Base-by-base conservation (phyloP, 495 filamentous ascomycete genomes). In the Penicillium argentinense region DNA sequence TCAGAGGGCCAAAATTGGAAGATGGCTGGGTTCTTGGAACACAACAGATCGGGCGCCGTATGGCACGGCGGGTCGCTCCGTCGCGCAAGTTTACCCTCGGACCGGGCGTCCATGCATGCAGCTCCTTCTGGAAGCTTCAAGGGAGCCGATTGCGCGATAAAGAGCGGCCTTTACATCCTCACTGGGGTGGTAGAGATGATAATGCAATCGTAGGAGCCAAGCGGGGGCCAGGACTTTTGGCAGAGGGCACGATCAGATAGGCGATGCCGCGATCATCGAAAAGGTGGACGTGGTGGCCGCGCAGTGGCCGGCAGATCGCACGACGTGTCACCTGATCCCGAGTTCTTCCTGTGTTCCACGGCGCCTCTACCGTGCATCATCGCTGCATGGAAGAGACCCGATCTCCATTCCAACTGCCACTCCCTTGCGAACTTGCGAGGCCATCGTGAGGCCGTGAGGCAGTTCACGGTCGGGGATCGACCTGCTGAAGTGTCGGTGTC, bases 401-500 rank as follows among this genome's bases (percentile, higher is more conserved):
- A 53, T 56, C 53, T 27, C 22, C 51, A 55, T 56, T 39, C 16
- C 29, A 51, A 59, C 56, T 47, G 39, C 25, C 27, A 9, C 50
- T 34, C 56, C 49, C 55, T 62, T 59, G 21, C 59, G 18, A 46
- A 12, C 24, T 38, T 34, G 33, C n/a, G 33, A 22, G 17, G 16
- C 33, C 7, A 29, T 37, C 28, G 14, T 34, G 32, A 36, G 17
- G 26, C 38, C 25, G 13, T 52, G 42, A 41, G 32, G 37, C 36
- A 46, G 22, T 39, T 39, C 3, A 25, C 12, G 30, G 5, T 38
- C 27, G 19, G 26, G 23, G 54, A 51, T 56, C 52, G 47, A 28
- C 47, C 34, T 39, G 24, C 18, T 56, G 59, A 62, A 62, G 21
- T 59, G 56, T 62, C 59, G 59, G 59, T 63, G 59, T 59, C 55